phyloP scores from a whole-genome alignment of 108 stramenopile genomes.

The Cyclotella cryptica region DNA sequence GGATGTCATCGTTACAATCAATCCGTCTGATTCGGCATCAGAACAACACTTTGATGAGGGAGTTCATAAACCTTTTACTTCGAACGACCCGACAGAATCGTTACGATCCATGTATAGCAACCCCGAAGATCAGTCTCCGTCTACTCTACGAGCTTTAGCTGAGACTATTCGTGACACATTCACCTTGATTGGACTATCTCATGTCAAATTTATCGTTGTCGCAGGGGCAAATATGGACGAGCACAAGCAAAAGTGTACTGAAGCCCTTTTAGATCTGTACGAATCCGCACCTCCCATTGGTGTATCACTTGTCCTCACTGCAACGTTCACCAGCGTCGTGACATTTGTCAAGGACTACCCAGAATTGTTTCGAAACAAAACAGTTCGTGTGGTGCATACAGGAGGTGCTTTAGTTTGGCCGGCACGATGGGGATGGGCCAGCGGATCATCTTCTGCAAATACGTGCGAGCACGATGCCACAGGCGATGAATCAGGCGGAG shows the following conservation, averaged over 20 bases:
- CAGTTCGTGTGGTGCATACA: slow-evolving; percentile 56
- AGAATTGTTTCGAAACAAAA: slow-evolving; percentile 53
- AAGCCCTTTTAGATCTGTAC: slow-evolving; percentile 42
- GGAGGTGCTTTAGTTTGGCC: slow-evolving; percentile 56
- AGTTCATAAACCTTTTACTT: neutral
- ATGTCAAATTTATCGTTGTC: slow-evolving; percentile 50
- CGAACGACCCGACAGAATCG: slow-evolving; percentile 11
- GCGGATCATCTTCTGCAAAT: slow-evolving; percentile 1
- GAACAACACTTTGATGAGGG: neutral
- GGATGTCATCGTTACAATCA: slow-evolving; percentile 50
- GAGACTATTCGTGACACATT: slow-evolving; percentile 45
- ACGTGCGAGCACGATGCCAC: neutral
- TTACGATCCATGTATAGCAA: slow-evolving; percentile 8
- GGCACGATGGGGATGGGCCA: slow-evolving; percentile 41
- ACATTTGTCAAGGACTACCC: slow-evolving; percentile 46
- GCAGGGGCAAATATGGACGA: slow-evolving; percentile 38
- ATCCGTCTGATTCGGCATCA: slow-evolving; percentile 32
- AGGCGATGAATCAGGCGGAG: neutral
- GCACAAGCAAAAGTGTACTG: slow-evolving; percentile 32
- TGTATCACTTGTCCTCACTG: slow-evolving; percentile 48
- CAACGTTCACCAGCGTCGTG: slow-evolving; percentile 52
- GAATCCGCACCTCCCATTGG: slow-evolving; percentile 52
- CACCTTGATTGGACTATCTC: slow-evolving; percentile 40
- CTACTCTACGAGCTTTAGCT: slow-evolving; percentile 41
- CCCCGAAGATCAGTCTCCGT: slow-evolving; percentile 18